Base-by-base conservation (phyloP, 2,329 filamentous ascomycete genomes). In the Septoria petroselini region DNA sequence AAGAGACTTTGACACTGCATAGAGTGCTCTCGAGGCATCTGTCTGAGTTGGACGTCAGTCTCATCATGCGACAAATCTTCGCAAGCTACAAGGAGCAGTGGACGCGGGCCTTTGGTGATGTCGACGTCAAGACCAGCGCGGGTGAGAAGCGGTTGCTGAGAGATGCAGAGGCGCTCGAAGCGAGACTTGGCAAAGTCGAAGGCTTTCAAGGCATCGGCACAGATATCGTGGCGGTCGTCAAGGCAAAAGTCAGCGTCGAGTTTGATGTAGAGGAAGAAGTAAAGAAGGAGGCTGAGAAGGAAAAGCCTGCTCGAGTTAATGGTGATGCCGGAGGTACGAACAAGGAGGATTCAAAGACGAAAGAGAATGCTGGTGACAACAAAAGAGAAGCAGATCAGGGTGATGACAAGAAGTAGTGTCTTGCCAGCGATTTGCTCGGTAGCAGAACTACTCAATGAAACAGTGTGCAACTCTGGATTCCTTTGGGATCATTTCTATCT, bases 51-150 rank as follows among this genome's bases (percentile, higher is more conserved):
- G 84, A 85, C 1, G 84, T 95, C 1, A 77, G 79, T 46, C 82
- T 88, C 72, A 95, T 96, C 62, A 95, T 95, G 87, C 73, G 77
- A 15, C 86, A 88, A 1, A 89, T 96, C 1, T 94, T 94, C 68
- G 75, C 78, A 30, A 88, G 81, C 66, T 95, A 95, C 68, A 83
- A 82, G 62, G 84, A 87, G 49, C 86, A 91, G 62, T 84, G 93
- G 67, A 83, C 85, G 14, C 80, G 78, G 57, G 85, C 85, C 8
- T 84, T 93, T 58, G 72, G 77, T 35, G 82, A 82, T 33, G 79
- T 84, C 17, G 73, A 76, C 21, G 75, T 89, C 17, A 81, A 78
- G 68, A 88, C 82, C 5, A 78, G 82, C 57, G 72, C 73, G 43
- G 89, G 87, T 3, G 83, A 85, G 61, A 77, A 84, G 61, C 85